Evolutionary conservation across 306 rosid species (phyloP), one percentile per base, ranked within the genome.

Genomic region (Senna tora): DNA sequence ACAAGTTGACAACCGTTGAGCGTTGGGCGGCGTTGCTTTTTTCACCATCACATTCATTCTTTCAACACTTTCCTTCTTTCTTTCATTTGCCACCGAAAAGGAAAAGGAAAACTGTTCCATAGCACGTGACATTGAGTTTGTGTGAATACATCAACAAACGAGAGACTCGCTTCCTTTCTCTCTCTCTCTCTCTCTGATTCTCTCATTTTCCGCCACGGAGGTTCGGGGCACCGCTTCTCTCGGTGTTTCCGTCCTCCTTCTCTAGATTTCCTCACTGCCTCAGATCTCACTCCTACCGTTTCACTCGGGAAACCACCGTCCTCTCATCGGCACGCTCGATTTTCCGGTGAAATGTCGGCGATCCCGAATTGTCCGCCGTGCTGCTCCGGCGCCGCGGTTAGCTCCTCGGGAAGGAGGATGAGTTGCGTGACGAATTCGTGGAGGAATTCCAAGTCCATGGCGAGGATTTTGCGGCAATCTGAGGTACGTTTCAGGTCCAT

Each of bases 301-400:
- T 65, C 59, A 5, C 4, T 28, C 50, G 53, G 21, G 19, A 15
- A 65, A 9, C 55, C 7, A 43, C 17, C 61, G 25, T 12, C 19
- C 45, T 9, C 25, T 13, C 65, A 12, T 14, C 63, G 5, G 21
- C 3, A 22, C 19, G 7, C n/a, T 47, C 39, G 1, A 13, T 5
- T 15, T 58, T 43, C 25, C 30, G 16, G 4, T 9, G 33, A 53
- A 76, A 88, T 93, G 98, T 71, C 91, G 75, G 72, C 72, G 16
- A 60, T 84, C 56, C 77, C 91, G 74, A 83, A 85, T 73, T 87
- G 81, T 19, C 17, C 81, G 36, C 68, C 87, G 8, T 76, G 83
- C 78, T 75, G 76, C 73, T 61, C 51, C 58, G 39, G 39, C 39
- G 39, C 39, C 67, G 74, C 46, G 13, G 69, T 74, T 34, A 53